Evolutionary conservation across 164 flowering plant genomes (phyloP).

Genomic region (Nelumbo lutea): DNA sequence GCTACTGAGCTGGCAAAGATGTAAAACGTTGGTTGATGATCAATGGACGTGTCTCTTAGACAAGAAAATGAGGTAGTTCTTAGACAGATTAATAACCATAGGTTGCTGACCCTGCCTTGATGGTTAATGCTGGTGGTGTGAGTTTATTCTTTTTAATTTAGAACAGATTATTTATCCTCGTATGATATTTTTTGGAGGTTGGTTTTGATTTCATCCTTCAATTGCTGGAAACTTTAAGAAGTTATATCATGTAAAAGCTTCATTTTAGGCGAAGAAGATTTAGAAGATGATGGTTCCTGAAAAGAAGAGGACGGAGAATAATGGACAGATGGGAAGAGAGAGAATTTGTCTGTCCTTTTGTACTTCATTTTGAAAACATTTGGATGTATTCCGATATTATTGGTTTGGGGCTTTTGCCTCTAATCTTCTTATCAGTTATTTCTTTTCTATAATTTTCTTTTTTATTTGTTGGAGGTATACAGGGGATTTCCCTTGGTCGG

Average conservation of each 20-base stretch:
- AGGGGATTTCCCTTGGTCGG: too few species aligned
- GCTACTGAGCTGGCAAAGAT: conserved; percentile 35
- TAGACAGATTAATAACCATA: neutral
- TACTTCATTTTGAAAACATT: too few species aligned
- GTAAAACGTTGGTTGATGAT: conserved; percentile 7
- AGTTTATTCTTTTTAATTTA: neutral
- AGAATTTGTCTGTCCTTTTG: too few species aligned
- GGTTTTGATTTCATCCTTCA: neutral
- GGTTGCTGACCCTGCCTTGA: neutral
- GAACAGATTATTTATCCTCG: neutral
- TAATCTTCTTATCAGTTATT: too few species aligned
- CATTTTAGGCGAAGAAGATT: neutral
- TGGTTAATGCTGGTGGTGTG: neutral
- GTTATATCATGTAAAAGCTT: neutral
- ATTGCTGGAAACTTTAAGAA: neutral
- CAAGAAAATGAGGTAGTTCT: neutral
- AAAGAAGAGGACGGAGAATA: too few species aligned
- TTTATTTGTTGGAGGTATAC: too few species aligned
- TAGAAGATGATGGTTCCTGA: too few species aligned
- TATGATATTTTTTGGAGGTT: neutral
- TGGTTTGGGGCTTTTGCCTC: too few species aligned
- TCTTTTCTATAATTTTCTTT: too few species aligned
- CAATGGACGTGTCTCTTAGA: neutral
- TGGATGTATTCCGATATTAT: too few species aligned
- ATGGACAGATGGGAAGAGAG: neutral